Conservation (phyloP, 2,329 filamentous ascomycete species). For the Verticillium isaacii region DNA sequence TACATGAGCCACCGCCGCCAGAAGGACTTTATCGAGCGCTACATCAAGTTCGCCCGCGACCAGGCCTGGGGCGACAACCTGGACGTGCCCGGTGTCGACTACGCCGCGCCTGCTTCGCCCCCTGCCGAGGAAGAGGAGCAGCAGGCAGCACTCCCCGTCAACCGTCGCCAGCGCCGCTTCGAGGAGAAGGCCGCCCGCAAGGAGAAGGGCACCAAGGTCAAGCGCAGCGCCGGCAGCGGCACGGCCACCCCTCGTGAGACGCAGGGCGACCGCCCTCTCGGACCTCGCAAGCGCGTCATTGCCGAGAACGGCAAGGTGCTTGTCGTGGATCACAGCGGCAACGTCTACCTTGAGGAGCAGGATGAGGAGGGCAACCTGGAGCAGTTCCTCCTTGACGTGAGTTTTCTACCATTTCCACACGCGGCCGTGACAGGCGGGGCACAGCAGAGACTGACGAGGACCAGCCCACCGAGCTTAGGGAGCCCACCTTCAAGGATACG, state of each 20-base stretch:
- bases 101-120: slow-evolving; percentile 34
- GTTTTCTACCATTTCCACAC: slow-evolving; percentile 25
- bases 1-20: slow-evolving; percentile 87
- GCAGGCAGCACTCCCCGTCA: slow-evolving; percentile 56
- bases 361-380: slow-evolving; percentile 79
- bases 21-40: slow-evolving; percentile 84
- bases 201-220: slow-evolving; percentile 48
- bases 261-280: slow-evolving; percentile 57
- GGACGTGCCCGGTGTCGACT: slow-evolving; percentile 63
- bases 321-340: slow-evolving; percentile 85
- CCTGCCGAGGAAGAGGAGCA: slow-evolving; percentile 39
- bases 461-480: slow-evolving; percentile 72
- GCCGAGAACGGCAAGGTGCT: slow-evolving; percentile 95
- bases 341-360: slow-evolving; percentile 91
- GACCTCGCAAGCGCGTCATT: slow-evolving; percentile 79
- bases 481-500: slow-evolving; percentile 76
- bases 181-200: slow-evolving; percentile 82
- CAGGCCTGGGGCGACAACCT: slow-evolving; percentile 86
- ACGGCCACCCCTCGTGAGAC: slow-evolving; percentile 38
- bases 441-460: not conserved
- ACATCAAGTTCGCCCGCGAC: slow-evolving; percentile 83
- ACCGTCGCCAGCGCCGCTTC: slow-evolving; percentile 81
- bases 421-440: too few relatives aligned
- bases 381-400: slow-evolving; percentile 84
- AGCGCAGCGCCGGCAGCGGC: slow-evolving; percentile 22